Evolutionary conservation across 2,329 filamentous ascomycete species (phyloP), one percentile per base, ranked within the genome.

Genomic region (Penicillium sp.): DNA sequence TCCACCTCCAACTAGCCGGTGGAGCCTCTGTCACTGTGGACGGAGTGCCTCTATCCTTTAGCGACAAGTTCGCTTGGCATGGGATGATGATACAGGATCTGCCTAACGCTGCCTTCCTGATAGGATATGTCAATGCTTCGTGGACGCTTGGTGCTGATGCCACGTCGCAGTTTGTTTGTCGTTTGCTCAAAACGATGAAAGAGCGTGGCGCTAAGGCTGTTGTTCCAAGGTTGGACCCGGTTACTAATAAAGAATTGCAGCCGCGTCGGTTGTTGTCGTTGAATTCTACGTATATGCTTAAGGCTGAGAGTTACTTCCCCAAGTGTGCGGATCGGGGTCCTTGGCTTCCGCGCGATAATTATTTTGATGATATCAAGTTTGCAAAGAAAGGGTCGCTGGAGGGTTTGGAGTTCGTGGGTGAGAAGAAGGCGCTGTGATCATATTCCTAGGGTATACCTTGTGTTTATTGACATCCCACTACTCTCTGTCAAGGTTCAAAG

Each of bases 71-170:
- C 44, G 38, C 62, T 3, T 70, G 68, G 67, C 61, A 61, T 18
- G 63, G 62, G 11, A 51, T 58, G 14, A 61, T 69, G 61, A 43
- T 70, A 28, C 66, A 69, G 45, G 66, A 69, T 49, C 34, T 69
- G 8, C 68, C 68, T 8, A 71, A 69, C 47, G 51, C 61, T 9
- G 54, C 57, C 3, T 60, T 65, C n/a, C 42, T 68, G 4, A 51
- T 69, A 14, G 67, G 67, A 1, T 69, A 69, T 40, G 57, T 58
- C 10, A 64, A 67, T 36, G 62, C 61, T 1, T 63, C 61, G 10
- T 71, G 68, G 68, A 69, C 68, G 1, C 56, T 69, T 5, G 67
- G 66, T 6, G 65, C 63, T 3, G 68, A 71, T 43, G 56, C 64
- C 2, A 60, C 61, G 9, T 58, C 60, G 11, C 44, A 55, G 1